Evolutionary conservation across 2,329 filamentous ascomycete species (phyloP), one percentile per base, ranked within the genome.

Genomic region (Claviceps lovelessii): DNA sequence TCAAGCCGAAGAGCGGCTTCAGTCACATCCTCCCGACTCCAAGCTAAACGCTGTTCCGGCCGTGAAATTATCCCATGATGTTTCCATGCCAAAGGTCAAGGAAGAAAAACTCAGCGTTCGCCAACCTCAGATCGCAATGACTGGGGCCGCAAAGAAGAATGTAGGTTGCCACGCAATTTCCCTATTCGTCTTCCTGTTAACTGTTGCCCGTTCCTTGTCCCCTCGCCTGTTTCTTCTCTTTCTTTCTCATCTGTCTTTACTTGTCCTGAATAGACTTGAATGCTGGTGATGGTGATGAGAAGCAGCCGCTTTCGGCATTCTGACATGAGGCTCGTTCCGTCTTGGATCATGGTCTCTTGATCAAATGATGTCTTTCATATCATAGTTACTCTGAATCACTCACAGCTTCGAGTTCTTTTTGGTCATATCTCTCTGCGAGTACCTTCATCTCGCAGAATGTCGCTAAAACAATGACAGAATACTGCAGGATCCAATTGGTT

Each of bases 401-500:
- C 42, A 37, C 46, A 50, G 48, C 17, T 28, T 35, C 17, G 3
- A 17, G 29, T 48, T 11, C 4, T 55, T 49, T 37, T 44, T 15
- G 5, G 13, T 52, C 42, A 31, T 28, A 31, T 46, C 29, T 28
- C 31, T 48, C 23, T 37, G 9, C 28, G 5, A 31, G 33, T 23
- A n/a, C 17, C 19, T 41, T 47, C n/a, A 9, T 17, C 15, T n/a
- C 7, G 5, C 52, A 58, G n/a, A 42, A n/a, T 9, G 13, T 4
- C 3, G 41, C 62, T 61, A 51, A 69, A 67, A 19, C 8, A 53
- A 35, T 52, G 53, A 51, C 50, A 71, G 68, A 64, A 75, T 55
- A 86, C 84, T 58, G 86, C 90, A 52, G 93, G 91, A 48, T 71
- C 83, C 17, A 76, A 86, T 56, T 97, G 91, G 91, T 97, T 86